These are phyloP conservation scores for Lipomyces chichibuensis DNA, from an alignment of 805 yeast genomes.

Conservation along the genomic window DNA sequence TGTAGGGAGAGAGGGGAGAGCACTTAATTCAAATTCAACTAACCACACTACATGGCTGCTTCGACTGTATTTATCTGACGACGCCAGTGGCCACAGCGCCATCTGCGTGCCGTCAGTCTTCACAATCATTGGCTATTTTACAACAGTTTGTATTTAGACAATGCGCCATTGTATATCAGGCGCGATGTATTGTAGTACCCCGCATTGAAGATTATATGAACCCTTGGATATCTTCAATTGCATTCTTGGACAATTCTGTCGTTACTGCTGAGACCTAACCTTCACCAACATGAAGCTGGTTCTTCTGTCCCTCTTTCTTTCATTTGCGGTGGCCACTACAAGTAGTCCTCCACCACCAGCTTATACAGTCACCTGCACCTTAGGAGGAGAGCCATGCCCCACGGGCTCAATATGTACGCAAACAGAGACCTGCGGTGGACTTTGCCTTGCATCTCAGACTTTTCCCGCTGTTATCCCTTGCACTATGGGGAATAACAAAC, in stretches of 20 bases:
- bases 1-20: no score
- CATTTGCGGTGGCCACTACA: neutral
- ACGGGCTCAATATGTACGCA: constrained; percentile 3
- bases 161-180: neutral
- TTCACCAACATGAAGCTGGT: constrained; percentile 1
- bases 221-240: neutral
- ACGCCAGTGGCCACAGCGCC: no score
- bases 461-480: constrained; percentile 2
- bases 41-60: no score
- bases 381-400: constrained; percentile 3
- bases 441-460: constrained; percentile 3
- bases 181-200: neutral
- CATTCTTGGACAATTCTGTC: neutral
- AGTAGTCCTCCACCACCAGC: constrained; percentile 1
- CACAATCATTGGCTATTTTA: no score
- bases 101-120: no score
- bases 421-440: constrained; percentile 4
- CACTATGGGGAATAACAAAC: neutral
- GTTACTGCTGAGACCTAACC: neutral
- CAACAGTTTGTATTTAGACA: constrained; percentile 1
- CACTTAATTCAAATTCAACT: no score
- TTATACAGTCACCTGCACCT: neutral
- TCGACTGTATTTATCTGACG: no score
- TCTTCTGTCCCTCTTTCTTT: neutral
- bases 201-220: neutral